Conservation (phyloP, 2,329 filamentous ascomycete species). For the Aureobasidium sp. region DNA sequence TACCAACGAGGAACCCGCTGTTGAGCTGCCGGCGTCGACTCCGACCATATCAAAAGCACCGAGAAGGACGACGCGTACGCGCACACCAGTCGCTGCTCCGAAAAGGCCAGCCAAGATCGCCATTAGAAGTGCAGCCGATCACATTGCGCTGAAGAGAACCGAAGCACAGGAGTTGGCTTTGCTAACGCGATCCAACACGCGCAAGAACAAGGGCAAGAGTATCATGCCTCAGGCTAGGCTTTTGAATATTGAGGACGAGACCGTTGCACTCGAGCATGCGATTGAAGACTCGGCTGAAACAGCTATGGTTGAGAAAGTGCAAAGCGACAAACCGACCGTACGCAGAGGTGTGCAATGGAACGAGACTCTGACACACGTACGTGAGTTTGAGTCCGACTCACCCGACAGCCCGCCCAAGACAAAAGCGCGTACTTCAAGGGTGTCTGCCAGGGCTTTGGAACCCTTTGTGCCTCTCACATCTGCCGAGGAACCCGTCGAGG, state of each 20-base stretch:
- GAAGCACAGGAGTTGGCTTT: slow-evolving; percentile 41
- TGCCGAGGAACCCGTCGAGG: neutral
- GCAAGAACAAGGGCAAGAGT: slow-evolving; percentile 41
- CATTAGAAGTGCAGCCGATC: slow-evolving; percentile 34
- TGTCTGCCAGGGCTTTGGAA: neutral
- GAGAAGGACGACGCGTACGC: neutral
- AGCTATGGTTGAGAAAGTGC: slow-evolving; percentile 17
- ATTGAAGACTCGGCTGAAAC: slow-evolving; percentile 13
- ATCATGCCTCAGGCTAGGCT: slow-evolving; percentile 36
- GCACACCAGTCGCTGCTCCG: neutral
- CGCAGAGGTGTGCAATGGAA: slow-evolving; percentile 36
- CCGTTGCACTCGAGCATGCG: neutral
- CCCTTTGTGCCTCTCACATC: slow-evolving; percentile 1
- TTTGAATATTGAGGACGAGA: slow-evolving; percentile 31
- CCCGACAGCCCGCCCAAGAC: neutral
- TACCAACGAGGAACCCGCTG: neutral
- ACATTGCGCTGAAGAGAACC: slow-evolving; percentile 37
- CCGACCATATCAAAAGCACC: neutral
- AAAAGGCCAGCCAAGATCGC: slow-evolving; percentile 31
- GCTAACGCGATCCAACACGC: slow-evolving; percentile 39
- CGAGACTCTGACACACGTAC: slow-evolving; percentile 37
- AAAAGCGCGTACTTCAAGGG: neutral
- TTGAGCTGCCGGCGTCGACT: neutral
- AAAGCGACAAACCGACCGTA: neutral
- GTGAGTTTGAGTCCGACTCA: slow-evolving; percentile 25